Evolutionary conservation across 129 eudicot genomes (phyloP), one percentile per base, ranked within the genome.

Genomic region (Centella asiatica): DNA sequence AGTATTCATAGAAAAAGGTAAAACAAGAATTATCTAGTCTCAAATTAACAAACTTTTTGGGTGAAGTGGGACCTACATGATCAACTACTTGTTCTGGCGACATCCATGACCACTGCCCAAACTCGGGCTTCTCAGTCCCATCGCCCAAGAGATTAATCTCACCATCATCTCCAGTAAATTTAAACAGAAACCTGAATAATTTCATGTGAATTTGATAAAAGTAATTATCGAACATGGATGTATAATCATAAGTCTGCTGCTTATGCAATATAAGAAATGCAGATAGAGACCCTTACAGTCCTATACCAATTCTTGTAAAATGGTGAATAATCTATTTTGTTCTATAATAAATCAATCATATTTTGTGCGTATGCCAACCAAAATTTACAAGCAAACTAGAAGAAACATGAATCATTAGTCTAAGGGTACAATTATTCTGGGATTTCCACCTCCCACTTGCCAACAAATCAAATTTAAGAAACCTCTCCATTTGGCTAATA

Each of bases 91-190:
- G 72, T 67, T 87, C 92, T 0, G 99, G 95, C 26, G 96, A 82
- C 80, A 87, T 72, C 99, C 99, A 93, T 45, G 92, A 52, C 99
- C 99, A 93, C 59, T 87, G 76, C 47, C 96, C 95, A 68, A 93
- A 93, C 74, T 93, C 99, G 0, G 99, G 62, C 70, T 93, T 93
- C 80, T 93, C 99, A 7, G 79, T 87, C 52, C 99, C 99, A 60
- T 93, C 96, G 6, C 95, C 99, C 76, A 84, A 68, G 17, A 93
- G 92, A 71, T 93, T 87, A 42, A 93, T 71, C 70, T 92, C 99
- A 40, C 81, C 85, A 22, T 87, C 95, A n/a, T 87, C 80, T 50
- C 99, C 99, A 46, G 77, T 83, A 61, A 93, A 78, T 76, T 85
- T 84, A 22, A 93, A 66, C 42, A 93, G 85, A 60, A 87, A 93